phyloP scores from a whole-genome alignment of 257 asterid species.

The Galeopsis tetrahit region DNA sequence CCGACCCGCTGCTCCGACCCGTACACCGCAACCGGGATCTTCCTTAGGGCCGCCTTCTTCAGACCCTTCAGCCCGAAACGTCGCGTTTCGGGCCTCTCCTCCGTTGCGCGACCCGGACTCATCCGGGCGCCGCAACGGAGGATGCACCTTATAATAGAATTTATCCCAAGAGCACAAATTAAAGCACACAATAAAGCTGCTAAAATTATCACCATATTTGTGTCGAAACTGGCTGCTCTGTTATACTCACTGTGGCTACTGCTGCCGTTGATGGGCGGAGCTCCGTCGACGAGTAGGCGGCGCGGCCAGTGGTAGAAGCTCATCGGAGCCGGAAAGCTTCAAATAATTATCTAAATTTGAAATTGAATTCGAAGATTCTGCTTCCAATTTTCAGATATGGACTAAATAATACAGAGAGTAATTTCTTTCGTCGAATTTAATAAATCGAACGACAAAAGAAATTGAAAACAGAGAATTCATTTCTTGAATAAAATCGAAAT shows the following conservation, averaged over 20 bases:
- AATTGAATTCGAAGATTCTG: not conserved
- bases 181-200: conserved; percentile 76
- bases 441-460: conserved; percentile 67
- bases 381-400: not conserved
- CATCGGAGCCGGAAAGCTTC: conserved; percentile 36
- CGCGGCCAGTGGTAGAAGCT: conserved; percentile 42
- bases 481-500: conserved; percentile 25
- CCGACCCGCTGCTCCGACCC: conserved; percentile 45
- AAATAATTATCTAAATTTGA: not conserved
- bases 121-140: conserved; percentile 56
- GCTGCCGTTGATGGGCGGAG: conserved; percentile 37
- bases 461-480: conserved; percentile 52
- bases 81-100: conserved; percentile 28
- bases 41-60: conserved; percentile 54
- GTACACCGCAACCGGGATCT: conserved; percentile 65
- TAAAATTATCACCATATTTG: conserved; percentile 73
- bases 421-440: conserved; percentile 13
- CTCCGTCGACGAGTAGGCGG: conserved; percentile 48
- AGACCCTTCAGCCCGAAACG: conserved; percentile 56
- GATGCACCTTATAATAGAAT: conserved; percentile 60
- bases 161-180: conserved; percentile 72
- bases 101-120: conserved; percentile 34
- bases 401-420: not conserved
- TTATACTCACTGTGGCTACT: conserved; percentile 44
- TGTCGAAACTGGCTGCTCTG: conserved; percentile 60